Base-by-base conservation (phyloP, 352 stramenopile species). In the Pythium oligandrum region DNA sequence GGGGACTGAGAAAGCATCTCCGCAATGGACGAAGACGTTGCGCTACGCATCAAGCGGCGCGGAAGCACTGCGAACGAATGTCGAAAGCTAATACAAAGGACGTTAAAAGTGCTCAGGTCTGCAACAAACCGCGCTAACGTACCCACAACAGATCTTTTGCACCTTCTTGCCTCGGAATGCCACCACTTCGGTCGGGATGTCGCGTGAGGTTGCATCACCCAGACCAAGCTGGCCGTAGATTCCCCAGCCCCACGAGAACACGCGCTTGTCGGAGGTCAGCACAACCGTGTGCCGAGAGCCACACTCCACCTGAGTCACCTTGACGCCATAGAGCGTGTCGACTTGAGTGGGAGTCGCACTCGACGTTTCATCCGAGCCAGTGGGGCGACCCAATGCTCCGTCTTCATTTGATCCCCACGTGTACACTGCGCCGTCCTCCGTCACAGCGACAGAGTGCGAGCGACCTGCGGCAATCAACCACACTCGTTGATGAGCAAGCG, bases 401-500 rank as follows among this genome's bases (percentile, higher is more conserved):
- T 78, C 68, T n/a, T 72, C 65, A 17, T 68, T 71, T n/a, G 60
- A 73, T 4, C 69, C 69, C 65, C 68, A 78, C 44, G 69, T 61
- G 37, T 59, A 66, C 3, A 75, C 26, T 0, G 37, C 38, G n/a
- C 61, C 63, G 53, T 51, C 57, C 44, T 73, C 53, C 5, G 64
- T 84, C 6, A 91, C 57, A 6, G 69, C 85, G 46, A 90, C 62
- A 35, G 71, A 93, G 57, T 95, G 83, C 11, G 93, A 66, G 33
- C 85, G 86, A 1, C 69, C 69, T 33, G 59, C 63, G 2, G 59
- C 57, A 26, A 78, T 65, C 1, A 47, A 35, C 1, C 54, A 32
- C 10, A 74, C 61, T 38, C 60, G 51, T 7, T 66, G 47, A 6
- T 32, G 48, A 17, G 11, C 12, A 6, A 73, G 49, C 10, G 51